Conservation (phyloP, 2,329 filamentous ascomycete species). For the Paraphoma sp. region DNA sequence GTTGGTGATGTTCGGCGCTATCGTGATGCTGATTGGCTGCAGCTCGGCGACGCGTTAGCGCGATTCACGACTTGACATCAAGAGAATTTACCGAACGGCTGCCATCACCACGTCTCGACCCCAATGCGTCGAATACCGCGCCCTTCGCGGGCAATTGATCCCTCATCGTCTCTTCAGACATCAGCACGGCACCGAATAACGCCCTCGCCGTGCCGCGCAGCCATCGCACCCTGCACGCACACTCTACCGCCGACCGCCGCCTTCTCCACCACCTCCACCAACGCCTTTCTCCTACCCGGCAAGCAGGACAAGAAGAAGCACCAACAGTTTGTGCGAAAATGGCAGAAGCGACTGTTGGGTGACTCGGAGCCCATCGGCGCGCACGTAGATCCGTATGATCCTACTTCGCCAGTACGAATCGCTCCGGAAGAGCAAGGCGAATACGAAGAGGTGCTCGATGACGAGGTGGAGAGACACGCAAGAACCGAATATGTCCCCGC, state of each 20-base stretch:
- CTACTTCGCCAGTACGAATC: slow-evolving; percentile 44
- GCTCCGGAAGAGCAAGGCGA: slow-evolving; percentile 45
- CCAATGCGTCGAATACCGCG: slow-evolving; percentile 48
- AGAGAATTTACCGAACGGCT: slow-evolving; percentile 20
- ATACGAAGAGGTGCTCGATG: slow-evolving; percentile 40
- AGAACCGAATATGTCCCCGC: background rate
- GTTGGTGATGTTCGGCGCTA: slow-evolving; percentile 14
- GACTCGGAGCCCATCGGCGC: slow-evolving; percentile 46
- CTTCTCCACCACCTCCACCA: slow-evolving; percentile 39
- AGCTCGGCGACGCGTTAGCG: slow-evolving; percentile 22
- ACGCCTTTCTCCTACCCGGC: slow-evolving; percentile 30
- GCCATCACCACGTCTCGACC: slow-evolving; percentile 29
- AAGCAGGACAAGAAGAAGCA: slow-evolving; percentile 47
- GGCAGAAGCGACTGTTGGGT: slow-evolving; percentile 46
- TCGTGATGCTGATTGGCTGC: slow-evolving; percentile 27
- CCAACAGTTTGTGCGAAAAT: slow-evolving; percentile 42
- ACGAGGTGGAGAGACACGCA: slow-evolving; percentile 12
- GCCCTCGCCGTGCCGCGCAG: slow-evolving; percentile 10
- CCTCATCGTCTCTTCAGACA: slow-evolving; percentile 19
- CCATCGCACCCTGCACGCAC: slow-evolving; percentile 14
- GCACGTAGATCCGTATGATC: slow-evolving; percentile 47
- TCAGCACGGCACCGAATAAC: slow-evolving; percentile 19
- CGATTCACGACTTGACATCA: slow-evolving; percentile 2
- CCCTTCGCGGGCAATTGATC: slow-evolving; percentile 42
- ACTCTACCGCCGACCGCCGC: slow-evolving; percentile 27